Evolutionary conservation across 495 filamentous ascomycete species (phyloP).

Genomic region (Arthonia radiata): DNA sequence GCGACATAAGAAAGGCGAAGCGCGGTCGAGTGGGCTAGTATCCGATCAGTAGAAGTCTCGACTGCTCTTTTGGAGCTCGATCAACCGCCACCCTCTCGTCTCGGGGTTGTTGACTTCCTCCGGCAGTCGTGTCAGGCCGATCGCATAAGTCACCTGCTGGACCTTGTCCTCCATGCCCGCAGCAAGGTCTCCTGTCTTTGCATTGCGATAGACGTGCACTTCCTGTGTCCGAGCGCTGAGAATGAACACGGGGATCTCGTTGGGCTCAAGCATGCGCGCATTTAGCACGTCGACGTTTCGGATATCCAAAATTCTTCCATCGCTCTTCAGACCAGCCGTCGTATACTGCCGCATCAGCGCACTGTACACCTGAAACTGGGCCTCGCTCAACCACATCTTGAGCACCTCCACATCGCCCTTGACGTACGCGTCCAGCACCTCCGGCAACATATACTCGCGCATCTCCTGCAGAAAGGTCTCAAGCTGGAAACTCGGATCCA

Average conservation of each 20-base stretch:
- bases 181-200: slow-evolving; percentile 66
- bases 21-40: no score
- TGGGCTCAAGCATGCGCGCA: slow-evolving; percentile 82
- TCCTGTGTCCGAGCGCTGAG: slow-evolving; percentile 93
- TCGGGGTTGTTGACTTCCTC: slow-evolving; percentile 95
- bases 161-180: slow-evolving; percentile 99
- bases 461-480: slow-evolving; percentile 85
- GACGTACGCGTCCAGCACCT: slow-evolving; percentile 93
- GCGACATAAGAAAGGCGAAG: no score
- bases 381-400: slow-evolving; percentile 82
- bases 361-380: slow-evolving; percentile 83
- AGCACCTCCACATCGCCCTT: slow-evolving; percentile 82
- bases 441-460: slow-evolving; percentile 91
- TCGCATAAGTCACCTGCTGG: slow-evolving; percentile 91
- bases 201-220: slow-evolving; percentile 84
- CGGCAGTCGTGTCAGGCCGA: slow-evolving; percentile 74
- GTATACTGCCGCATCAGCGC: slow-evolving; percentile 88
- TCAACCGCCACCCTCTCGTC: slow-evolving; percentile 85
- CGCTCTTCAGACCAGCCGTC: slow-evolving; percentile 71
- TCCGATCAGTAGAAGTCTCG: slow-evolving; percentile 88
- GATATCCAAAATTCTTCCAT: slow-evolving; percentile 86
- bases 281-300: slow-evolving; percentile 73
- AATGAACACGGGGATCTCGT: slow-evolving; percentile 92
- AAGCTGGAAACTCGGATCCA: slow-evolving; percentile 86
- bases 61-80: slow-evolving; percentile 95